Evolutionary conservation across 176 grass and related monocot genomes (phyloP).

Genomic region (Microstegium vimineum): DNA sequence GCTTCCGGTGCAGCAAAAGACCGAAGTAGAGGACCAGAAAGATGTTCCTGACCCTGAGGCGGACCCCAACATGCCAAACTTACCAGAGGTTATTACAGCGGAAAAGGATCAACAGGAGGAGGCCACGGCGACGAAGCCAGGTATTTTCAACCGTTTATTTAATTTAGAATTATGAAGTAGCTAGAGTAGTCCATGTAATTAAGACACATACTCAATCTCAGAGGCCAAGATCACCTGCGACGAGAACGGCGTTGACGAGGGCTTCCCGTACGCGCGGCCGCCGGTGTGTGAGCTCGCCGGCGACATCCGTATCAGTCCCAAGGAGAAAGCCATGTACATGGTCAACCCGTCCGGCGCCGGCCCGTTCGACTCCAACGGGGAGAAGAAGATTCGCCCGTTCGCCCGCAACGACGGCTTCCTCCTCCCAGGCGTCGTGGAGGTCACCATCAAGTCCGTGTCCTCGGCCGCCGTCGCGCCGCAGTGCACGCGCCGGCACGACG

Average conservation of each 20-base stretch:
- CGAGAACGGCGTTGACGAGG: slow-evolving; percentile 58
- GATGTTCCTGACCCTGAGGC: neutral
- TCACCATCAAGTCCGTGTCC: slow-evolving; percentile 56
- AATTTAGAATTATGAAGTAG: neutral
- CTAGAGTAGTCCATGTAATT: neutral
- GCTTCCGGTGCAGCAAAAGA: slow-evolving; percentile 2
- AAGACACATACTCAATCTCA: neutral
- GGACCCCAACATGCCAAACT: slow-evolving; percentile 1
- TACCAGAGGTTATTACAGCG: slow-evolving; percentile 1
- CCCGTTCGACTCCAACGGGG: slow-evolving; percentile 33
- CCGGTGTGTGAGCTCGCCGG: slow-evolving; percentile 66
- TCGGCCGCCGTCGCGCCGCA: slow-evolving; percentile 1
- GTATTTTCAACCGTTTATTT: neutral
- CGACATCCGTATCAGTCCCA: slow-evolving; percentile 56
- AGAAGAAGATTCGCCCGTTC: slow-evolving; percentile 58
- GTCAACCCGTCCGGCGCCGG: slow-evolving; percentile 37
- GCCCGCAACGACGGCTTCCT: slow-evolving; percentile 72
- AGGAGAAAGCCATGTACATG: slow-evolving; percentile 49
- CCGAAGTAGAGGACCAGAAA: neutral
- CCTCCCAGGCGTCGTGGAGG: slow-evolving; percentile 60
- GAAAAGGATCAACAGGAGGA: neutral
- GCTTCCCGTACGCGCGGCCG: slow-evolving; percentile 74
- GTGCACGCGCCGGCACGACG: slow-evolving; percentile 52
- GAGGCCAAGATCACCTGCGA: slow-evolving; percentile 56
- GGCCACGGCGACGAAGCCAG: neutral